Evolutionary conservation across 2,329 filamentous ascomycete species (phyloP).

Genomic region (Botrytis porri): DNA sequence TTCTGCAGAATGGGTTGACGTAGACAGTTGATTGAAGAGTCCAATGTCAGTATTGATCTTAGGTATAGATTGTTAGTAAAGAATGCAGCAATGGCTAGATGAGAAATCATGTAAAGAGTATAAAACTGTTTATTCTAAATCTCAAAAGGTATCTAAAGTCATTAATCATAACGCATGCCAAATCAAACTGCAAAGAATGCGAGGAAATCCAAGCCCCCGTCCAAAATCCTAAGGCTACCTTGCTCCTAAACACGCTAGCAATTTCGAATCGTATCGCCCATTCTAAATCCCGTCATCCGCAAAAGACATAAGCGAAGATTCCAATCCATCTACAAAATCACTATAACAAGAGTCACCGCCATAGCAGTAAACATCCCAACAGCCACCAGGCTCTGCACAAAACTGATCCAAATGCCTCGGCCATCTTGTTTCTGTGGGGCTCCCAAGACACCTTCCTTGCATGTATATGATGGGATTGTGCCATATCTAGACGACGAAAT

Average conservation of each 20-base stretch:
- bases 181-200: not conserved
- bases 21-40: not conserved
- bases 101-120: not conserved
- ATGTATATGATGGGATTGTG: constrained; percentile 7
- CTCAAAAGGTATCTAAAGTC: constrained; percentile 1
- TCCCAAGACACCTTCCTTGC: not conserved
- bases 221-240: not conserved
- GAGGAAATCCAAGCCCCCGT: not conserved
- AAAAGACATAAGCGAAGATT: not conserved
- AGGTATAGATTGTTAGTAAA: not conserved
- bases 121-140: constrained; percentile 4
- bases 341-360: constrained; percentile 8
- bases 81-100: not conserved
- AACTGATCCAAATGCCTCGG: constrained; percentile 12
- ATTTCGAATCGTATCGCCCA: not conserved
- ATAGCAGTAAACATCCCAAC: constrained; percentile 16
- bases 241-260: not conserved
- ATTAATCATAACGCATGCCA: not conserved
- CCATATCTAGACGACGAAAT: constrained; percentile 1
- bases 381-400: constrained; percentile 16
- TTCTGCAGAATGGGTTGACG: not conserved
- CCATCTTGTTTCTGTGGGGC: not conserved
- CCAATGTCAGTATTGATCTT: not conserved
- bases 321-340: not conserved
- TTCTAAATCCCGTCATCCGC: not conserved